Evolutionary conservation across 352 stramenopile species (phyloP), one percentile per base, ranked within the genome.

Genomic region (Lagenidium giganteum): DNA sequence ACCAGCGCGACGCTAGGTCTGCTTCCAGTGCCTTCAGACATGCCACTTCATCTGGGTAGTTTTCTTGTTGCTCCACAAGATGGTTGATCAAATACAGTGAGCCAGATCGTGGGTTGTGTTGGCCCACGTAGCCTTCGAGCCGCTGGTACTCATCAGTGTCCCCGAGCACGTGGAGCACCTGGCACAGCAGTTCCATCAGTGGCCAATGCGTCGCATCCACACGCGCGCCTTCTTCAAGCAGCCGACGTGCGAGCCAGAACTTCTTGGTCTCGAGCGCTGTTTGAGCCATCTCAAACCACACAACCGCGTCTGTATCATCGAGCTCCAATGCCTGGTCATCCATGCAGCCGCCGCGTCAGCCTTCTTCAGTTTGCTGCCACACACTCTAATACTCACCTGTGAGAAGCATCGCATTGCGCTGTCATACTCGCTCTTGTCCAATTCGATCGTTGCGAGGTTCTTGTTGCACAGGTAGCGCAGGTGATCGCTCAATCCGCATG

Each of bases 401-500:
- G 69, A 61, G 42, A 82, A 89, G 38, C 58, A 74, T 21, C 42
- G 24, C 18, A 87, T 60, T 0, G 77, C 72, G 0, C 40, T 35
- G 17, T 70, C 65, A 37, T 65, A 84, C 12, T 41, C 52, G 18
- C 42, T 51, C 1, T 47, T 54, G 32, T 89, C 74, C 5, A 70
- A 42, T 36, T 79, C 69, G 25, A 89, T 59, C n/a, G 56, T 64
- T 6, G 71, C 77, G 26, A 81, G 22, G 42, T 87, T 89, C 46
- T 85, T 86, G 23, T 77, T 57, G 47, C 77, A 89, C 22, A 89
- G 41, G 47, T 89, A 89, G 30, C 74, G 63, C 26, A 89, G 59
- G 2, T 65, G 66, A 0, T 26, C n/a, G 43, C 51, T 79, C 18
- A 85, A 28, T n/a, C 32, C 51, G 24, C 3, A 22, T 26, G 22